These are phyloP conservation scores for Chimonanthus praecox DNA, from an alignment of 164 flowering plant species.

Conservation along the genomic window DNA sequence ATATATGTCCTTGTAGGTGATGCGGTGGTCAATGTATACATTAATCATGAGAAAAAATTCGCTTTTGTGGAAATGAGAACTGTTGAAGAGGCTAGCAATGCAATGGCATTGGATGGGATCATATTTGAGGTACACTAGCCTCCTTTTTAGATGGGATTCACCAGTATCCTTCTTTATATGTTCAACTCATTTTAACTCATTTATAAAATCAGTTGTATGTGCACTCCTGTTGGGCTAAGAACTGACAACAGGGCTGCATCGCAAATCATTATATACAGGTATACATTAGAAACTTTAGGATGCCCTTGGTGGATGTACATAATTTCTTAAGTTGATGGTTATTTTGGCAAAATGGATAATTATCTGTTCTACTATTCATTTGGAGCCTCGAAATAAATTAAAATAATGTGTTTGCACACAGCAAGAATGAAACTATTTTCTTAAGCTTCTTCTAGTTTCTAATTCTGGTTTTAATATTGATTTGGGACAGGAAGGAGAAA, in stretches of 20 bases:
- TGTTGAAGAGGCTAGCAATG: conserved; percentile 91
- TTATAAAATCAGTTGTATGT: too few species aligned
- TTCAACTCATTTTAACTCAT: not conserved
- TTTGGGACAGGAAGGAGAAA: not conserved
- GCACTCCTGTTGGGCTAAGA: not conserved
- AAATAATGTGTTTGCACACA: too few species aligned
- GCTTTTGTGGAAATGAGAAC: conserved; percentile 95
- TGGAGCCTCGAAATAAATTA: not conserved
- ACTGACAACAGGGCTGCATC: not conserved
- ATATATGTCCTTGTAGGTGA: conserved; percentile 48
- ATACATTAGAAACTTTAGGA: not conserved
- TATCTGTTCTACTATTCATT: not conserved
- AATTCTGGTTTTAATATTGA: not conserved
- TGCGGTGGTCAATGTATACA: conserved; percentile 89
- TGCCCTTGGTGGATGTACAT: not conserved
- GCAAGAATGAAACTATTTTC: not conserved
- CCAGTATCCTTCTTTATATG: not conserved
- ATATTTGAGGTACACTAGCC: conserved; percentile 53
- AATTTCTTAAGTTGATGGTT: not conserved
- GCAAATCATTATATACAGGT: not conserved
- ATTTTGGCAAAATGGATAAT: too few species aligned
- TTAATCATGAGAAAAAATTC: conserved; percentile 88
- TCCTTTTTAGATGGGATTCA: conserved; percentile 5
- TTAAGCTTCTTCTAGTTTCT: too few species aligned
- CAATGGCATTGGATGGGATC: conserved; percentile 88